Conservation (phyloP, 148 eudicot species). For the Dysphania ambrosioides region DNA sequence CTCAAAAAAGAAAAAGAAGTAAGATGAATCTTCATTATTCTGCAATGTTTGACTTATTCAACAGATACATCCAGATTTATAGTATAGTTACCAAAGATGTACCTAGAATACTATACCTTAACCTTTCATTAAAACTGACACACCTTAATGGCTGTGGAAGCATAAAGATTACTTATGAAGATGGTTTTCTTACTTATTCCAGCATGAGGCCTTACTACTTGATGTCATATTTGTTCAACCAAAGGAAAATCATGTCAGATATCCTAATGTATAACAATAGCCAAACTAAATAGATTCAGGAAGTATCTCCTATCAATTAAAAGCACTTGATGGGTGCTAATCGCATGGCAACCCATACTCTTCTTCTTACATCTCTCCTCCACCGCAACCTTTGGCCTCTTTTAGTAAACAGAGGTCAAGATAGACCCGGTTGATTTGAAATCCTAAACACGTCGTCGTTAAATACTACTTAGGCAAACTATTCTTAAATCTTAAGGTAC, state of each 20-base stretch:
- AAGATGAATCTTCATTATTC: no score
- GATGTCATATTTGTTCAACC: background rate
- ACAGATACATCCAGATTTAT: no score
- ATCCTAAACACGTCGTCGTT: background rate
- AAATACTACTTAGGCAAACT: background rate
- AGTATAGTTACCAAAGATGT: no score
- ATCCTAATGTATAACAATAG: background rate
- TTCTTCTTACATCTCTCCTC: background rate
- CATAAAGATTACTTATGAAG: no score
- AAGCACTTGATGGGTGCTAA: background rate
- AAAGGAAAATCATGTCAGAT: background rate
- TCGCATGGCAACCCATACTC: background rate
- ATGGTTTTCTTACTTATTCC: background rate
- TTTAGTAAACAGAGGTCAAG: background rate
- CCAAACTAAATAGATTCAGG: background rate
- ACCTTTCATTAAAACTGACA: no score
- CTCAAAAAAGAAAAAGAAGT: no score
- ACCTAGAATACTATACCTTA: no score
- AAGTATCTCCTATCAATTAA: background rate
- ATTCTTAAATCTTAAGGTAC: background rate
- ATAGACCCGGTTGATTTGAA: background rate
- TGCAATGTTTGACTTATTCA: no score
- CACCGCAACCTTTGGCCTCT: background rate
- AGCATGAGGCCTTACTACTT: background rate
- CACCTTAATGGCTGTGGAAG: no score